phyloP scores from a whole-genome alignment of 129 eudicot species.

The Deinandra increscens region DNA sequence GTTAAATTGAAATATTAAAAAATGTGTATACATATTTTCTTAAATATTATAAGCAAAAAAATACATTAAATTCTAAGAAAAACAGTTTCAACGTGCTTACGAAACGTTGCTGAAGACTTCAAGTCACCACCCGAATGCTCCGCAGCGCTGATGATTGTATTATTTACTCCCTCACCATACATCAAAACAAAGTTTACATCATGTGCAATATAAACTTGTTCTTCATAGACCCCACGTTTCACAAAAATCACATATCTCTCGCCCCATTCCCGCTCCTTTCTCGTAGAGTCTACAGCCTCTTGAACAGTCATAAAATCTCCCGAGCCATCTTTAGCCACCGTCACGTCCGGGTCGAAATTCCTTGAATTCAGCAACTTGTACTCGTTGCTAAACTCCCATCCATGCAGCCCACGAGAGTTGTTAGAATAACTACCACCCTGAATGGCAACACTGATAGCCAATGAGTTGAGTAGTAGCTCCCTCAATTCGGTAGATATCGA shows the following conservation, averaged over 20 bases:
- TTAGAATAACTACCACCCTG: not conserved
- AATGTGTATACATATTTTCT: too few relatives aligned
- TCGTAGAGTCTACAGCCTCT: slow-evolving; percentile 18
- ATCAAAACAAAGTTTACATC: slow-evolving; percentile 35
- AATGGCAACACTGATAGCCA: slow-evolving; percentile 28
- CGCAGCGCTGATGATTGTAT: slow-evolving; percentile 49
- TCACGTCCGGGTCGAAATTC: slow-evolving; percentile 3
- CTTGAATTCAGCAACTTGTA: not conserved
- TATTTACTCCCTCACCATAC: slow-evolving; percentile 66
- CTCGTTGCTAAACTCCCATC: not conserved
- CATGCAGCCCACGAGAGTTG: not conserved
- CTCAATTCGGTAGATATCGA: slow-evolving; percentile 18
- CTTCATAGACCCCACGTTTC: slow-evolving; percentile 59
- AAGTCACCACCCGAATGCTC: slow-evolving; percentile 49
- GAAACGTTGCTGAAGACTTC: slow-evolving; percentile 26
- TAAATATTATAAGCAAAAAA: too few relatives aligned
- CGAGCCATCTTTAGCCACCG: slow-evolving; percentile 34
- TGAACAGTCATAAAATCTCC: slow-evolving; percentile 27
- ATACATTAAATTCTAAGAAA: too few relatives aligned
- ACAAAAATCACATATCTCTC: slow-evolving; percentile 50
- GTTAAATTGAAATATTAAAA: too few relatives aligned
- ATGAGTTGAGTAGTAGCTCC: slow-evolving; percentile 17
- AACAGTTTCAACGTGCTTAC: slow-evolving; percentile 29
- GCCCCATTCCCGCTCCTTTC: not conserved
- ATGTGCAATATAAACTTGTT: slow-evolving; percentile 34